Conservation (phyloP, 768 basidiomycete species). For the Cystofilobasidium capitatum region DNA sequence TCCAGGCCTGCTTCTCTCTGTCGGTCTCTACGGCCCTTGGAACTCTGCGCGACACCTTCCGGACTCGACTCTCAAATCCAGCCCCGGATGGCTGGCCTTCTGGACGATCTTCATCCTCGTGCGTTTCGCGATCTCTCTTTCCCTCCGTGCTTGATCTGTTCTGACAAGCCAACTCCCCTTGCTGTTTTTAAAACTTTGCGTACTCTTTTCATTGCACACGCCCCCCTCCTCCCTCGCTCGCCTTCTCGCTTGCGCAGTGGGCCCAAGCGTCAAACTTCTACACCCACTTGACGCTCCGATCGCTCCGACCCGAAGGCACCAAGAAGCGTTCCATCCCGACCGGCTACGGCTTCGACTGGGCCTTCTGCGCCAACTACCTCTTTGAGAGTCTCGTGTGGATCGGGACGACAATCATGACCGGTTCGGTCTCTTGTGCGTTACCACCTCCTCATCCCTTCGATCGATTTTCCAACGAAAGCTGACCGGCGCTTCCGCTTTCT, state of each 20-base stretch:
- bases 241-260: constrained; percentile 47
- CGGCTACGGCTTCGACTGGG: constrained; percentile 84
- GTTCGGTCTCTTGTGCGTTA: constrained; percentile 59
- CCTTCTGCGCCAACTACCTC: constrained; percentile 88
- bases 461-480: not conserved
- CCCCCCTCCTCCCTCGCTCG: not conserved
- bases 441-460: not conserved
- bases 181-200: not conserved
- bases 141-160: not conserved
- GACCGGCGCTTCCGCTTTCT: not conserved
- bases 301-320: constrained; percentile 67
- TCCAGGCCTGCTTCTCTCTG: constrained; percentile 65
- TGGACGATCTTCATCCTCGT: constrained; percentile 67
- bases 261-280: constrained; percentile 73
- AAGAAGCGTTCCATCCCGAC: constrained; percentile 71
- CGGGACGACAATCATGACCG: constrained; percentile 63
- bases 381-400: constrained; percentile 77
- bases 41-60: constrained; percentile 59
- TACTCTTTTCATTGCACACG: not conserved
- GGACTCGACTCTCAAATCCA: constrained; percentile 52
- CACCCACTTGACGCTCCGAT: constrained; percentile 71
- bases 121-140: constrained; percentile 38
- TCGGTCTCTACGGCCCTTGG: constrained; percentile 69
- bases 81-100: constrained; percentile 57
- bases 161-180: not conserved